Evolutionary conservation across 2,329 filamentous ascomycete genomes (phyloP).

Genomic region (Penicillium sp.): DNA sequence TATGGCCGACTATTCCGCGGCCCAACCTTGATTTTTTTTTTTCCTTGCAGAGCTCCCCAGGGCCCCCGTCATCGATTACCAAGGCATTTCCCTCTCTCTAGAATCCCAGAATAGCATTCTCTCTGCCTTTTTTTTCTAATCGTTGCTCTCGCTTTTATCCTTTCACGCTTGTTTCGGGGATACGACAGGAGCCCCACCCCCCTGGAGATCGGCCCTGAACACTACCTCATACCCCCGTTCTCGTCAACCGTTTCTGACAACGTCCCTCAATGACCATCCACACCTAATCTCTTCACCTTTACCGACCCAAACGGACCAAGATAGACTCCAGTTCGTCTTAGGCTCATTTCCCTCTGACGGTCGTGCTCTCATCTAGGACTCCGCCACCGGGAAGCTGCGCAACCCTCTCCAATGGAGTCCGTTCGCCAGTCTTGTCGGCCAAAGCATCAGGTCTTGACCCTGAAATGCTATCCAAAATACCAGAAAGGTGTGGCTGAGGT

Average conservation of each 20-base stretch:
- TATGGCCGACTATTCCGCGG: not conserved
- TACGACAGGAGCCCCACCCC: constrained; percentile 19
- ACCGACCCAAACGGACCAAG: not conserved
- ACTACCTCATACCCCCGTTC: constrained; percentile 30
- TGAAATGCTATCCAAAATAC: constrained; percentile 94
- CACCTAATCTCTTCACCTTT: not conserved
- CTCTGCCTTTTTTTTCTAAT: not conserved
- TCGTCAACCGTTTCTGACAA: constrained; percentile 18
- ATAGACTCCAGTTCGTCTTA: not conserved
- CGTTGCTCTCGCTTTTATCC: not conserved
- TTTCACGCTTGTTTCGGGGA: constrained; percentile 2
- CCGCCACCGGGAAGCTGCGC: constrained; percentile 4
- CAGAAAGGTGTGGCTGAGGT: constrained; percentile 90
- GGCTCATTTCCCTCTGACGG: not conserved
- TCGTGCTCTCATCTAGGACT: constrained; percentile 7
- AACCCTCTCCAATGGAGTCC: constrained; percentile 51
- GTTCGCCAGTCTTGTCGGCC: constrained; percentile 70
- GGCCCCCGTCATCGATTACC: not conserved
- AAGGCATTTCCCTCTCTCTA: not conserved
- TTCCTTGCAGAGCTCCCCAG: not conserved
- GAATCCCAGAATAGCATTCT: not conserved
- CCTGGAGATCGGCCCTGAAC: constrained; percentile 26
- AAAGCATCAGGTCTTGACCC: constrained; percentile 93
- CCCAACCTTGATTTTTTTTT: constrained; percentile 4
- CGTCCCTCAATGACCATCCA: constrained; percentile 17